Evolutionary conservation across 805 yeast genomes (phyloP).

Genomic region (Nakazawaea holstii): DNA sequence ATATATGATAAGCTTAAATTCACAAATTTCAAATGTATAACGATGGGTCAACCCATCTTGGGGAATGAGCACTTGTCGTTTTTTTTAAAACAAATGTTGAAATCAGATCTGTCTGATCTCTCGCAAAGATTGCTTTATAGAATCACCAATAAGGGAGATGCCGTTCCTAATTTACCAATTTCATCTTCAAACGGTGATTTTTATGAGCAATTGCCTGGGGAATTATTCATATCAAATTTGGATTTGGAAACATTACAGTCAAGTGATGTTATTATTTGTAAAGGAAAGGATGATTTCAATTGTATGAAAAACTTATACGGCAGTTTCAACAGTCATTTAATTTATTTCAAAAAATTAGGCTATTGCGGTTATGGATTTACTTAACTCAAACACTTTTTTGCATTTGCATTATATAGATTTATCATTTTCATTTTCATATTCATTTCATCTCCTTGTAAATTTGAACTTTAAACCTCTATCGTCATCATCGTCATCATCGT

Average conservation of each 20-base stretch:
- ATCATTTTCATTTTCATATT: background rate
- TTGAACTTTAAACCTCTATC: constrained; percentile 25
- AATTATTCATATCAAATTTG: constrained; percentile 18
- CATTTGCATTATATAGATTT: background rate
- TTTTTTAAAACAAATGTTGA: constrained; percentile 26
- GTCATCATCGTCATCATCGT: constrained; percentile 18
- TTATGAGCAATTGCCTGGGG: constrained; percentile 19
- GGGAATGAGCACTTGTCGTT: constrained; percentile 33
- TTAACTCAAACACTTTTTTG: background rate
- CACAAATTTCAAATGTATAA: constrained; percentile 24
- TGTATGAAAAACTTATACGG: constrained; percentile 12
- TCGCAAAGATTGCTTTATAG: constrained; percentile 16
- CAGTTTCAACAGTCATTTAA: constrained; percentile 12
- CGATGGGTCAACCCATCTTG: constrained; percentile 40
- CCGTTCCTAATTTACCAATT: constrained; percentile 18
- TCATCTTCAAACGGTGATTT: constrained; percentile 2
- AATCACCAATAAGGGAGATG: constrained; percentile 24
- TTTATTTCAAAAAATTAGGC: constrained; percentile 15
- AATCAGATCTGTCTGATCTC: background rate
- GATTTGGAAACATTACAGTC: constrained; percentile 2
- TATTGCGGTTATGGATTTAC: constrained; percentile 11
- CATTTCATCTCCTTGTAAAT: constrained; percentile 16
- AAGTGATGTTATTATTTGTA: constrained; percentile 12
- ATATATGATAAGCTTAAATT: constrained; percentile 30
- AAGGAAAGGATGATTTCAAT: constrained; percentile 7